Evolutionary conservation across 306 rosid genomes (phyloP).

Genomic region (Castanopsis chinensis): DNA sequence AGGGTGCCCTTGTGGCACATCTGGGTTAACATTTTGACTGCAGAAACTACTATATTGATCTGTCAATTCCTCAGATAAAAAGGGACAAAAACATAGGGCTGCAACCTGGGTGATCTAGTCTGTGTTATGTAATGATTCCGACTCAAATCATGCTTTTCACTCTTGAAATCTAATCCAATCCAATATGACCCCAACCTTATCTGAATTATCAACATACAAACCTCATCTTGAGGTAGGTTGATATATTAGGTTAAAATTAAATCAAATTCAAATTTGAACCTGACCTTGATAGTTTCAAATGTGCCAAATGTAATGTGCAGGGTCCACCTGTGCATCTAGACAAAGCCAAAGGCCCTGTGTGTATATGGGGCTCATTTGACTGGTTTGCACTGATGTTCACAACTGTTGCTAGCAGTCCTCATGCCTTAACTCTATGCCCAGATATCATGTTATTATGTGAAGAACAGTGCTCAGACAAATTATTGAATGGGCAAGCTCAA

Average conservation of each 20-base stretch:
- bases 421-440: background rate
- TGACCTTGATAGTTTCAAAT: background rate
- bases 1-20: background rate
- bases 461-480: background rate
- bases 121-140: background rate
- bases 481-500: background rate
- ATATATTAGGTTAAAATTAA: background rate
- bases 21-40: background rate
- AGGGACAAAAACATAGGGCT: background rate
- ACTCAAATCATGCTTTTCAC: background rate
- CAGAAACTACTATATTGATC: background rate
- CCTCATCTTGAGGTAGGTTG: slow-evolving; percentile 2
- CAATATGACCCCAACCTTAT: background rate
- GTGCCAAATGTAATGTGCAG: background rate
- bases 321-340: background rate
- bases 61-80: background rate
- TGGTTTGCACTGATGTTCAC: background rate
- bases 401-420: background rate
- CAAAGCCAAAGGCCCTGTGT: background rate
- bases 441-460: background rate
- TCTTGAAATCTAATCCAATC: background rate
- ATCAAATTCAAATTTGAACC: background rate
- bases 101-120: background rate
- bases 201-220: background rate
- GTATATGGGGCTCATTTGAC: background rate